A percentile compares a stretch with the other conserved stretches of the same genome.
Evolutionary conservation across 208 protist genomes (phyloP).

Genomic region (Sergeia podlipaevii): DNA sequence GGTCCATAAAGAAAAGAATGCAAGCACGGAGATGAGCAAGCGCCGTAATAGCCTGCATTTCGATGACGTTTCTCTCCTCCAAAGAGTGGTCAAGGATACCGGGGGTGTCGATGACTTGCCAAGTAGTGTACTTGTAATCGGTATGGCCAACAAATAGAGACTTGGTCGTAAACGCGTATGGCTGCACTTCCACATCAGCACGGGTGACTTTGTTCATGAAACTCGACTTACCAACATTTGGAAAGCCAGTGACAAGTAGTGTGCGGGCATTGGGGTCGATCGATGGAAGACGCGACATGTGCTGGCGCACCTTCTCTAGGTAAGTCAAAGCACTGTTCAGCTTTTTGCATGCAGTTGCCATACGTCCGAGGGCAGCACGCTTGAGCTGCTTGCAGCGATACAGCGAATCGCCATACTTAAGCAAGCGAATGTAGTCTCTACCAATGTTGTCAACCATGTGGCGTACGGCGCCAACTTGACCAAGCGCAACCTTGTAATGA

Average conservation of each 20-base stretch:
- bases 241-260: conserved; percentile 98
- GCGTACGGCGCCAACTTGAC: conserved; percentile 97
- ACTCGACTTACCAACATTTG: conserved; percentile 99
- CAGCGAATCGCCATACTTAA: conserved; percentile 99
- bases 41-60: conserved; percentile 99
- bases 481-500: conserved; percentile 99
- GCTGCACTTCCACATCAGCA: conserved; percentile 99
- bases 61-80: conserved; percentile 99
- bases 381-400: conserved; percentile 99
- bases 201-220: conserved; percentile 99
- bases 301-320: conserved; percentile 99
- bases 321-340: conserved; percentile 95
- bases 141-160: conserved; percentile 99
- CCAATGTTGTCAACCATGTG: conserved; percentile 98
- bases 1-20: conserved; percentile 99
- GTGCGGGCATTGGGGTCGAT: conserved; percentile 99
- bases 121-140: conserved; percentile 98
- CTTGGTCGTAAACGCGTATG: conserved; percentile 99
- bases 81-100: conserved; percentile 99
- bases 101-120: conserved; percentile 99
- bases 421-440: conserved; percentile 97
- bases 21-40: conserved; percentile 97
- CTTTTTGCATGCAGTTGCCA: conserved; percentile 98
- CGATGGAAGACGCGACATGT: conserved; percentile 98
- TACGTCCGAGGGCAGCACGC: conserved; percentile 98